Evolutionary conservation across 169 alveolate species (phyloP), one percentile per base, ranked within the genome.

Genomic region (Babesia caballi): DNA sequence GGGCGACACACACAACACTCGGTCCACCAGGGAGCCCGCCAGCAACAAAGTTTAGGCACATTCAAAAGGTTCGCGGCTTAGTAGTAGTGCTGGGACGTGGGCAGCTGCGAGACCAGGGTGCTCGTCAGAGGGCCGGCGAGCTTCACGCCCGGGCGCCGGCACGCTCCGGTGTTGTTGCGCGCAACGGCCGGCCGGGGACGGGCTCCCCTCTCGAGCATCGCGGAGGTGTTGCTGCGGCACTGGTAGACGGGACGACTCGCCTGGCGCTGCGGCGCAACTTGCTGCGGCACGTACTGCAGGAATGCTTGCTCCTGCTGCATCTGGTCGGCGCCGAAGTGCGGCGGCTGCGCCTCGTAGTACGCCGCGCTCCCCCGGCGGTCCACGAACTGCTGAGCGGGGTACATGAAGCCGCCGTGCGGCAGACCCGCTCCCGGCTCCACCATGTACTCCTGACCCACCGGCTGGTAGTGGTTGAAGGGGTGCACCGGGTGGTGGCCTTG

Each of bases 101-200:
- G 73, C 30, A 63, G 25, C 60, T 63, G 63, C 0, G 73, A 46
- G 7, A 63, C 15, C 49, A 63, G n/a, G 1, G 73, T 4, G 30
- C 61, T 44, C 25, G 73, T 63, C 14, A 63, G 2, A 15, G 59
- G 73, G 50, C 46, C 63, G 17, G 73, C 73, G 17, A 63, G 60
- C 35, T 49, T 63, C 33, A 32, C 4, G 38, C 49, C 60, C 27
- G 38, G 9, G 52, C 33, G 60, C 23, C 38, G 4, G 50, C 73
- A 63, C 17, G 73, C 40, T 6, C 56, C 33, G 9, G 73, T 63
- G 61, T 41, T 63, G 60, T 42, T 19, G 50, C 73, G 73, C n/a
- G 27, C 42, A 4, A 47, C 63, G 25, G n/a, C 19, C 12, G 42
- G 73, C n/a, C 15, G 49, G 33, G 38, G 15, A 0, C n/a, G 36